Evolutionary conservation across 805 yeast species (phyloP).

Genomic region (Candida easanensis): DNA sequence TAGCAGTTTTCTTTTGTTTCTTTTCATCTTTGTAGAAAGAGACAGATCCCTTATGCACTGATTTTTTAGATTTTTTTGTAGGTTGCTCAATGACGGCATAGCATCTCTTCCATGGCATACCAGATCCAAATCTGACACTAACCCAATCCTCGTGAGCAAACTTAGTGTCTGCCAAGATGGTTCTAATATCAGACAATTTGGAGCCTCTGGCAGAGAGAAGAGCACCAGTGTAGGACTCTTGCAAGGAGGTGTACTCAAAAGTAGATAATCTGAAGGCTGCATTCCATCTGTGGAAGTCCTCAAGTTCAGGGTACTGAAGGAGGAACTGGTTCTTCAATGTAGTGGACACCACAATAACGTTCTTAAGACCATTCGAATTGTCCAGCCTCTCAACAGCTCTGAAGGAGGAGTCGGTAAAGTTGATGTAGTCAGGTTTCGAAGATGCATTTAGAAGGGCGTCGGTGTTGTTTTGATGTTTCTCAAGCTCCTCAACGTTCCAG

Average conservation of each 20-base stretch:
- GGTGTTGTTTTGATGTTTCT: constrained; percentile 42
- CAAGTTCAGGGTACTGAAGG: constrained; percentile 68
- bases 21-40: constrained; percentile 82
- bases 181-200: constrained; percentile 78
- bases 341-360: constrained; percentile 83
- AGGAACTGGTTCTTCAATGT: constrained; percentile 87
- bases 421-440: constrained; percentile 81
- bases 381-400: constrained; percentile 69
- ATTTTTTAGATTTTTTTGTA: constrained; percentile 40
- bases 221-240: constrained; percentile 97
- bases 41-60: constrained; percentile 33
- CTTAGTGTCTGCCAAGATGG: constrained; percentile 80
- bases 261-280: constrained; percentile 77
- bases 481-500: constrained; percentile 78
- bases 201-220: constrained; percentile 89
- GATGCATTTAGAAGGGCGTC: constrained; percentile 54
- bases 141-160: constrained; percentile 93
- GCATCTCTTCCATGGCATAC: constrained; percentile 97
- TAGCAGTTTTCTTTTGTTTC: constrained; percentile 63
- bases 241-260: constrained; percentile 78
- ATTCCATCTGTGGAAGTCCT: constrained; percentile 72
- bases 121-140: constrained; percentile 90
- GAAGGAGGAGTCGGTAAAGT: constrained; percentile 86
- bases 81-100: constrained; percentile 86
- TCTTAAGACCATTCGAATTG: constrained; percentile 58